These are phyloP conservation scores for Usnea hakonensis DNA, from an alignment of 495 filamentous ascomycete species.

Conservation along the genomic window DNA sequence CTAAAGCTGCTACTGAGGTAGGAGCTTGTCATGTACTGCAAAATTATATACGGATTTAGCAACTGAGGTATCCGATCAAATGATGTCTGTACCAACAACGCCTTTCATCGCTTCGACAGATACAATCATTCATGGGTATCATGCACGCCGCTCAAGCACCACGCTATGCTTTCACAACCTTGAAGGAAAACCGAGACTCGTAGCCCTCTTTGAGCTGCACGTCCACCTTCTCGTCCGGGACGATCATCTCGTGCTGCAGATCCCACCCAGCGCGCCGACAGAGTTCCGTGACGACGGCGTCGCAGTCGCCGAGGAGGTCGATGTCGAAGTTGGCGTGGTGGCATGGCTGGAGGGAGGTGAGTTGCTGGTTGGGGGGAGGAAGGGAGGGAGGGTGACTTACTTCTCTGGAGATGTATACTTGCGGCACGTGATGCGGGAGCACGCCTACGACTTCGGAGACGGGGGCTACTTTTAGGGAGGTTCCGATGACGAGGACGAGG, in stretches of 20 bases:
- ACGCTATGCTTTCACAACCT: conserved; percentile 29
- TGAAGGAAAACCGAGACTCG: conserved; percentile 58
- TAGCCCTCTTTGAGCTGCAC: conserved; percentile 53
- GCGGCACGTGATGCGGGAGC: conserved; percentile 69
- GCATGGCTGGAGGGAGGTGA: conserved; percentile 49
- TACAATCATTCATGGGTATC: conserved; percentile 10
- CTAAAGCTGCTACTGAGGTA: too few species aligned
- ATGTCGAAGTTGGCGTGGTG: conserved; percentile 91
- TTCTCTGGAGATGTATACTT: conserved; percentile 87
- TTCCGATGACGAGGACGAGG: conserved; percentile 94
- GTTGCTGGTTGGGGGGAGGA: not conserved
- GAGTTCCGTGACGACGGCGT: conserved; percentile 83
- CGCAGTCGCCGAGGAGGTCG: conserved; percentile 87
- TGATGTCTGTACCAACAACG: not conserved
- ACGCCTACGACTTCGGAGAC: conserved; percentile 85
- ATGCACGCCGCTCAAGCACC: not conserved
- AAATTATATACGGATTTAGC: not conserved
- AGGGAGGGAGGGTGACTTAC: conserved; percentile 39
- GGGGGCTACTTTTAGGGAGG: conserved; percentile 90
- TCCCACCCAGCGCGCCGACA: conserved; percentile 80
- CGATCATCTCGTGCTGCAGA: conserved; percentile 81
- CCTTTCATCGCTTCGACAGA: not conserved
- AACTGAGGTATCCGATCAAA: not conserved
- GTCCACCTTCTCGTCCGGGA: conserved; percentile 53
- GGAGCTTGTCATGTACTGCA: not conserved